These are phyloP conservation scores for Pichia kluyveri DNA, from an alignment of 805 yeast species.

Conservation along the genomic window DNA sequence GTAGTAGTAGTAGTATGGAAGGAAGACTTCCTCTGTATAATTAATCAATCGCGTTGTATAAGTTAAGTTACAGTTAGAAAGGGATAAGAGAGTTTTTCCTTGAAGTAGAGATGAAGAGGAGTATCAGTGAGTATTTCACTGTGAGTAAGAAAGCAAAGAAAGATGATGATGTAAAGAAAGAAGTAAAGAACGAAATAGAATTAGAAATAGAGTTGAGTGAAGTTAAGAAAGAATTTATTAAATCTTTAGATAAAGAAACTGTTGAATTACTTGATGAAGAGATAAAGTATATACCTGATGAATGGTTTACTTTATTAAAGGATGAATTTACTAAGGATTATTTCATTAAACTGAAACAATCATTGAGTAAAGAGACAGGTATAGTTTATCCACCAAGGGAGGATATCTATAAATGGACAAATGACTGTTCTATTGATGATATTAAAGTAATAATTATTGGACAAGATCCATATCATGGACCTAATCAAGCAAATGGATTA, in stretches of 20 bases:
- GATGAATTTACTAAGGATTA: slow-evolving; percentile 77
- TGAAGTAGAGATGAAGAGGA: neutral
- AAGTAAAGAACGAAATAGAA: too few relatives aligned
- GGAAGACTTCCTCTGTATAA: too few relatives aligned
- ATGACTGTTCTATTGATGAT: slow-evolving; percentile 64
- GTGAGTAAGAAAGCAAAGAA: neutral
- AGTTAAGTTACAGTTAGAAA: too few relatives aligned
- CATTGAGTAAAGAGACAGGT: slow-evolving; percentile 40
- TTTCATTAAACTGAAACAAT: slow-evolving; percentile 63
- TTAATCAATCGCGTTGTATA: too few relatives aligned
- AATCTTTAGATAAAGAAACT: slow-evolving; percentile 14
- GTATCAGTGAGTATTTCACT: neutral
- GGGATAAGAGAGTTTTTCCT: too few relatives aligned
- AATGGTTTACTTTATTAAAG: slow-evolving; percentile 70
- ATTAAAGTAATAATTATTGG: slow-evolving; percentile 81
- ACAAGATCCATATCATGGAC: slow-evolving; percentile 94
- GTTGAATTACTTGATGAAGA: slow-evolving; percentile 43
- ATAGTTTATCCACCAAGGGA: slow-evolving; percentile 67
- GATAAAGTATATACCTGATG: slow-evolving; percentile 55
- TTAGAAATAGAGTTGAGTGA: too few relatives aligned
- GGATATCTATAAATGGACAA: slow-evolving; percentile 87
- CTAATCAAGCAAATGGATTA: slow-evolving; percentile 90
- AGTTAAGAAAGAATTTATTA: too few relatives aligned
- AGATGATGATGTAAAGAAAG: neutral
- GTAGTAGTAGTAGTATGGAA: too few relatives aligned